A percentile compares a stretch with the other conserved stretches of the same genome.
phyloP scores from a whole-genome alignment of 1,139 yeast species.

The Candida freyschussii region DNA sequence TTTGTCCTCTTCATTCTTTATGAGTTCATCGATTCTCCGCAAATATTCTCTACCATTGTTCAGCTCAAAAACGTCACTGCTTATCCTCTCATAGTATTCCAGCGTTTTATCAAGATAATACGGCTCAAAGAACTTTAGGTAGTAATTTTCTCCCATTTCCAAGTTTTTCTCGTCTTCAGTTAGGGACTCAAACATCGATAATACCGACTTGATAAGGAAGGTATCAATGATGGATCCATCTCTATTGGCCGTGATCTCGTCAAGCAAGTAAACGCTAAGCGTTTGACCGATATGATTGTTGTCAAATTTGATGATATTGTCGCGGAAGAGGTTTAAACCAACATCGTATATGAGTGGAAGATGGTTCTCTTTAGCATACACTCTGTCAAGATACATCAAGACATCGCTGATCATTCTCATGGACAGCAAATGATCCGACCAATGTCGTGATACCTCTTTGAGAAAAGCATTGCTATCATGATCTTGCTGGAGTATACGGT shows the following conservation, averaged over 20 bases:
- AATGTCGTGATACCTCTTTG: constrained; percentile 44
- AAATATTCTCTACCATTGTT: constrained; percentile 53
- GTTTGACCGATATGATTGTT: constrained; percentile 47
- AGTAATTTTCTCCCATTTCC: constrained; percentile 45
- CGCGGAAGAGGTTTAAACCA: constrained; percentile 59
- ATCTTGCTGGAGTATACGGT: constrained; percentile 9
- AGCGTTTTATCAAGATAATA: constrained; percentile 51
- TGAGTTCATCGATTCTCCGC: constrained; percentile 46
- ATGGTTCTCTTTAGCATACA: constrained; percentile 71
- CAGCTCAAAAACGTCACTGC: constrained; percentile 38
- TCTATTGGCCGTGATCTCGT: constrained; percentile 57
- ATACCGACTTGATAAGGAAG: constrained; percentile 52
- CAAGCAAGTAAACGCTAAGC: constrained; percentile 47
- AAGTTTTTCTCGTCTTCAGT: constrained; percentile 34
- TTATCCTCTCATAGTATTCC: constrained; percentile 47
- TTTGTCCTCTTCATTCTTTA: constrained; percentile 55
- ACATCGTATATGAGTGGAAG: constrained; percentile 68
- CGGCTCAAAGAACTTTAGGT: constrained; percentile 64
- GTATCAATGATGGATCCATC: constrained; percentile 58
- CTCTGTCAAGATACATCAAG: constrained; percentile 80
- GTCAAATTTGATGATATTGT: constrained; percentile 37
- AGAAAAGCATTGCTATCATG: constrained; percentile 29
- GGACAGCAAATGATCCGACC: constrained; percentile 74
- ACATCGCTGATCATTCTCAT: constrained; percentile 85
- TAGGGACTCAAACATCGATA: constrained; percentile 67